Evolutionary conservation across 257 asterid genomes (phyloP).

Genomic region (Buddleja alternifolia): DNA sequence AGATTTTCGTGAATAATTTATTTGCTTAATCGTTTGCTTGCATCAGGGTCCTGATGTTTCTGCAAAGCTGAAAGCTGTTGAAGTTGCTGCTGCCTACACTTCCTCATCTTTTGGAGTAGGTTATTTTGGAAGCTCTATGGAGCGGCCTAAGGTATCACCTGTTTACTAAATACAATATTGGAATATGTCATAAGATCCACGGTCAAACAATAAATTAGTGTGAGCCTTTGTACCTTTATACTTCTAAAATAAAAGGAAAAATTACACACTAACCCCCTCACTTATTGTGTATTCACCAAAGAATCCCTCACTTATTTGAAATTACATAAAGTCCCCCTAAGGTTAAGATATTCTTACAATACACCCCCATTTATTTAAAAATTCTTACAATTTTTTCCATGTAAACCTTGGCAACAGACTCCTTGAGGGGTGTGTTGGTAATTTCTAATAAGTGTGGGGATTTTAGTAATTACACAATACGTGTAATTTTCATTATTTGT

Average conservation of each 20-base stretch:
- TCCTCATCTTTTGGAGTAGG: conserved; percentile 90
- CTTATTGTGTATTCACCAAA: too few relatives aligned
- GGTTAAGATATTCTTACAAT: too few relatives aligned
- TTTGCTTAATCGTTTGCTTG: conserved; percentile 13
- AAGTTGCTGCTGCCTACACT: conserved; percentile 80
- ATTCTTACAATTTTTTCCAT: too few relatives aligned
- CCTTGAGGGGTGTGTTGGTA: too few relatives aligned
- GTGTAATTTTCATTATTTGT: conserved; percentile 5
- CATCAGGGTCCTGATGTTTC: conserved; percentile 51
- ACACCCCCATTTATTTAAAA: too few relatives aligned
- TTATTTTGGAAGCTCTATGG: conserved; percentile 83
- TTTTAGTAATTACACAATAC: too few relatives aligned
- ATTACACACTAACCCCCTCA: too few relatives aligned
- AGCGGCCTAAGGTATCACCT: conserved; percentile 74
- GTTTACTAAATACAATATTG: background rate
- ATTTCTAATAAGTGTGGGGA: too few relatives aligned
- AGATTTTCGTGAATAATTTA: conserved; percentile 4
- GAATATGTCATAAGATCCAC: background rate
- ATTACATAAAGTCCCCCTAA: too few relatives aligned
- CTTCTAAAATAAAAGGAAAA: background rate
- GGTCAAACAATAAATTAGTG: too few relatives aligned
- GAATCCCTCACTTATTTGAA: too few relatives aligned
- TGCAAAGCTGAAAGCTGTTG: conserved; percentile 63
- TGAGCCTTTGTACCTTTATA: background rate
- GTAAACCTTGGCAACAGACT: too few relatives aligned